Percentiles rank a stretch among this genome's conserved stretches.
These are phyloP conservation scores for Starmerella vitae DNA, from an alignment of 805 yeast genomes.

Conservation along the genomic window DNA sequence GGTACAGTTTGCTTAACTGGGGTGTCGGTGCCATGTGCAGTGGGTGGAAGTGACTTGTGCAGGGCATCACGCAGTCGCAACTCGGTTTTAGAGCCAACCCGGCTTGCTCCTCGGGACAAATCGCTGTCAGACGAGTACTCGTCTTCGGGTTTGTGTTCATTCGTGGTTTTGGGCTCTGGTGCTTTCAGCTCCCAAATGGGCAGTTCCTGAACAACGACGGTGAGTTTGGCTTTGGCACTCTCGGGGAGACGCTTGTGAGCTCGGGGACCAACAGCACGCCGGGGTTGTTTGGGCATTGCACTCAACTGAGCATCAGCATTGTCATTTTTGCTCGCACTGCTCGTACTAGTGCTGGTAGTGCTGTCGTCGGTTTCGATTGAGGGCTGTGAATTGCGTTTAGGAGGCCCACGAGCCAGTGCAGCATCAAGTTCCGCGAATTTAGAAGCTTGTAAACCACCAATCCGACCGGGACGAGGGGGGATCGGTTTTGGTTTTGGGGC, in stretches of 20 bases:
- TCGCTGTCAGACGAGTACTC: background rate
- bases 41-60: background rate
- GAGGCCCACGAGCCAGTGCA: conserved; percentile 21
- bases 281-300: conserved; percentile 17
- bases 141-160: background rate
- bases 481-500: conserved; percentile 12
- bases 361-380: too few relatives aligned
- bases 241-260: conserved; percentile 24
- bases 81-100: conserved; percentile 6
- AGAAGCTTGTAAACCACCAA: conserved; percentile 16
- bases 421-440: conserved; percentile 19
- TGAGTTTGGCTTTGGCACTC: conserved; percentile 20
- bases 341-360: background rate
- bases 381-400: conserved; percentile 8
- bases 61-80: conserved; percentile 8
- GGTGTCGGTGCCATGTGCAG: background rate
- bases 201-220: conserved; percentile 9
- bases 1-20: background rate
- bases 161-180: too few relatives aligned
- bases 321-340: conserved; percentile 8
- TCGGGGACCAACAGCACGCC: conserved; percentile 24
- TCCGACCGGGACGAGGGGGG: conserved; percentile 8
- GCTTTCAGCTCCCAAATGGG: conserved; percentile 18
- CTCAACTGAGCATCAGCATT: conserved; percentile 15
- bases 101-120: background rate